Evolutionary conservation across 306 rosid species (phyloP), one percentile per base, ranked within the genome.

Genomic region (Vigna hirtella): DNA sequence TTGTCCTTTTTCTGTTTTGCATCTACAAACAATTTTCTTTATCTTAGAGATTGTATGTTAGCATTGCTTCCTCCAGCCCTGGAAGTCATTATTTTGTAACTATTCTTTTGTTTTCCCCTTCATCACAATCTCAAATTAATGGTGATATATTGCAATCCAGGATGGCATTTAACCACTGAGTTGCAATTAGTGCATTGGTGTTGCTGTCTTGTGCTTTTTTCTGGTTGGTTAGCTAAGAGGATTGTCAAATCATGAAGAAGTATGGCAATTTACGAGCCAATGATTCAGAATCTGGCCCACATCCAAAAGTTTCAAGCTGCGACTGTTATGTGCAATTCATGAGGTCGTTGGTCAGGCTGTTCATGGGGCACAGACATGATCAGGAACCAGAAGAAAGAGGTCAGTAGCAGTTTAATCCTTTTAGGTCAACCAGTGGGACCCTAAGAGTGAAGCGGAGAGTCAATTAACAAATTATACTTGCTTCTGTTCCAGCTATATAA

Each of bases 251-350:
- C 77, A 59, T 36, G 62, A 30, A 42, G 69, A 50, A 10, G 52
- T 55, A 45, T 22, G 74, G 63, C 14, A 55, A 14, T 20, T 7
- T 34, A 9, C 20, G 4, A 22, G 69, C 63, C 59, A 17, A 20
- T 48, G 40, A 42, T 69, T 36, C 28, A 15, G 68, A 59, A 32
- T 59, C 51, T 43, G 9, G 47, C 61, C 68, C 50, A 63, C 24
- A 50, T 13, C 65, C n/a, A 70, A 72, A 51, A 72, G 26, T 24
- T 51, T 74, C 68, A 52, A 80, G 51, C 69, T 42, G 55, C 24
- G 66, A 50, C 16, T 12, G 63, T 57, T 57, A 26, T 26, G 28
- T 26, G 28, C 28, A 26, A 26, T 26, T 26, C 28, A 26, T 26
- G 28, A 26, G 28, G 0, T 26, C 3, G 28, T 2, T 26, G 3